A percentile compares a stretch with the other conserved stretches of the same genome.
Conservation (phyloP, 1,139 yeast genomes). For the Hanseniaspora gamundiae region DNA sequence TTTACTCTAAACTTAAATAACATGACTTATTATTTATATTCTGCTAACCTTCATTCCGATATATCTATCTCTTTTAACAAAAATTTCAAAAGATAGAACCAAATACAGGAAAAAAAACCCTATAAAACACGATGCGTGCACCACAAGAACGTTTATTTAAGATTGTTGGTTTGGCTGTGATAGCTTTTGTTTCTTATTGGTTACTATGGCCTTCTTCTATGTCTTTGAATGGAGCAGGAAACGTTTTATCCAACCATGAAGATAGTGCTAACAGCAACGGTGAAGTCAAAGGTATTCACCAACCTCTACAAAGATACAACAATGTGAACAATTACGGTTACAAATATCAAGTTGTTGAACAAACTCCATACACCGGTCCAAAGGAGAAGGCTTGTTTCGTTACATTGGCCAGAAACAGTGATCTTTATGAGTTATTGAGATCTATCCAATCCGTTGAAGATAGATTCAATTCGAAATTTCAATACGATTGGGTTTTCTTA, state of each 20-base stretch:
- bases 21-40: too few relatives aligned
- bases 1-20: too few relatives aligned
- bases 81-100: too few relatives aligned
- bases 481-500: constrained; percentile 70
- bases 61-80: too few relatives aligned
- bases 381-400: constrained; percentile 57
- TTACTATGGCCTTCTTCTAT: not conserved
- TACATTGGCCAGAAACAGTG: constrained; percentile 60
- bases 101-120: too few relatives aligned
- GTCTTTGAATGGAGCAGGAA: not conserved
- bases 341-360: constrained; percentile 12
- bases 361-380: constrained; percentile 16
- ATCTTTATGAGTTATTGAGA: constrained; percentile 42
- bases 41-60: too few relatives aligned
- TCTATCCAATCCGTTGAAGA: constrained; percentile 59
- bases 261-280: not conserved
- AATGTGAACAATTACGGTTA: constrained; percentile 10
- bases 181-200: not conserved
- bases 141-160: constrained; percentile 1
- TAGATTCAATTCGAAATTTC: constrained; percentile 52
- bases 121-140: not conserved
- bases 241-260: not conserved
- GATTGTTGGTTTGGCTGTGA: not conserved
- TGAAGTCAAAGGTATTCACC: not conserved
- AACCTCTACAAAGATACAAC: not conserved